Conservation (phyloP, 495 filamentous ascomycete species). For the Neurospora pannonica region DNA sequence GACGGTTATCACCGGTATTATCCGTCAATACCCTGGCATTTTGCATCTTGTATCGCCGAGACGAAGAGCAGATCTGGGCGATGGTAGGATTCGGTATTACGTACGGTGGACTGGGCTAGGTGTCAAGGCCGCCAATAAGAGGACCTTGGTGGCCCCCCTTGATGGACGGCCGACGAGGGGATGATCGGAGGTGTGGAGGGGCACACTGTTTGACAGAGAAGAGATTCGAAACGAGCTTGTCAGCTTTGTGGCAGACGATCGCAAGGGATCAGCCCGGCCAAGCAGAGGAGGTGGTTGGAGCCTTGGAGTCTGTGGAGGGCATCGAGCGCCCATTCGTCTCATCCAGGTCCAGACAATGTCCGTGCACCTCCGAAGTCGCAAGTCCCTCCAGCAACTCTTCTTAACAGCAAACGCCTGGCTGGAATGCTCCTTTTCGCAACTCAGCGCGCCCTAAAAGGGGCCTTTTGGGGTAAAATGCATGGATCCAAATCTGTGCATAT, state of each 20-base stretch:
- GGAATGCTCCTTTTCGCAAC: too few relatives aligned
- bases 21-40: neutral
- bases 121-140: neutral
- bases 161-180: neutral
- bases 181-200: neutral
- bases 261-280: neutral
- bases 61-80: neutral
- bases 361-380: too few relatives aligned
- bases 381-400: too few relatives aligned
- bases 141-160: neutral
- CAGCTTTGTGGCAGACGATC: neutral
- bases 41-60: neutral
- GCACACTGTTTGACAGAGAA: neutral
- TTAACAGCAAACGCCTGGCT: too few relatives aligned
- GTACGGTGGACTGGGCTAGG: neutral
- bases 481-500: too few relatives aligned
- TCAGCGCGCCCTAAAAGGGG: too few relatives aligned
- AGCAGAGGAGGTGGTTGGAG: neutral
- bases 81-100: neutral
- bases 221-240: neutral
- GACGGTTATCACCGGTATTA: neutral
- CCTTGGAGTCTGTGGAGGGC: neutral
- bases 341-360: too few relatives aligned
- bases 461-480: too few relatives aligned
- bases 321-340: neutral